Evolutionary conservation across 129 eudicot genomes (phyloP).

Genomic region (Lactuca sativa): DNA sequence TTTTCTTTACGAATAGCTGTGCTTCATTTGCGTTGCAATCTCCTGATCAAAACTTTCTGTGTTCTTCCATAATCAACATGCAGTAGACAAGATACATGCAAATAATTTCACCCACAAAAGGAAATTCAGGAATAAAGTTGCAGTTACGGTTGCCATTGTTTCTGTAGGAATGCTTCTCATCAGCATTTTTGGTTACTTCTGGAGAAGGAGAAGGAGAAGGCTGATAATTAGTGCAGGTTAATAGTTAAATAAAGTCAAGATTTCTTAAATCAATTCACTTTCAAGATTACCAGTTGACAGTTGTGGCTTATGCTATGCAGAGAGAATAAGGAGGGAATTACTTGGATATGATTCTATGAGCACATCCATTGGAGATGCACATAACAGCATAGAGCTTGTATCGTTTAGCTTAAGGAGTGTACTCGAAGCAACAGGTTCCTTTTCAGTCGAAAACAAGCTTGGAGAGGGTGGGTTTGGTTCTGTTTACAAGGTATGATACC

Average conservation of each 20-base stretch:
- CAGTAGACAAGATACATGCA: slow-evolving; percentile 15
- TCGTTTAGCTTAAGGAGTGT: slow-evolving; percentile 39
- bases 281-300: slow-evolving; percentile 23
- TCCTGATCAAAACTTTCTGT: neutral
- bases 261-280: neutral
- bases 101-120: neutral
- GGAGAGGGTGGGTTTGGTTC: slow-evolving; percentile 47
- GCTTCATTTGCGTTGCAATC: neutral
- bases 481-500: slow-evolving; percentile 37
- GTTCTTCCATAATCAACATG: slow-evolving; percentile 25
- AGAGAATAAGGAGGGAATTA: slow-evolving; percentile 23
- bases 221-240: slow-evolving; percentile 34
- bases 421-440: slow-evolving; percentile 34
- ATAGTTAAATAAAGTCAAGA: neutral
- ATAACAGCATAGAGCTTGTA: slow-evolving; percentile 31
- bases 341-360: slow-evolving; percentile 25
- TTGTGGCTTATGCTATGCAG: slow-evolving; percentile 15
- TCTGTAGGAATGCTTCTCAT: slow-evolving; percentile 26
- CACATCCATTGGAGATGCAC: slow-evolving; percentile 21
- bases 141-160: slow-evolving; percentile 5
- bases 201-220: slow-evolving; percentile 18
- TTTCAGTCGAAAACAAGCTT: slow-evolving; percentile 31
- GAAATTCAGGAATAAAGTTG: slow-evolving; percentile 22
- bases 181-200: slow-evolving; percentile 25
- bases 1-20: neutral